phyloP scores from a whole-genome alignment of 2,329 filamentous ascomycete genomes.

The Sarocladiaceae sp. region DNA sequence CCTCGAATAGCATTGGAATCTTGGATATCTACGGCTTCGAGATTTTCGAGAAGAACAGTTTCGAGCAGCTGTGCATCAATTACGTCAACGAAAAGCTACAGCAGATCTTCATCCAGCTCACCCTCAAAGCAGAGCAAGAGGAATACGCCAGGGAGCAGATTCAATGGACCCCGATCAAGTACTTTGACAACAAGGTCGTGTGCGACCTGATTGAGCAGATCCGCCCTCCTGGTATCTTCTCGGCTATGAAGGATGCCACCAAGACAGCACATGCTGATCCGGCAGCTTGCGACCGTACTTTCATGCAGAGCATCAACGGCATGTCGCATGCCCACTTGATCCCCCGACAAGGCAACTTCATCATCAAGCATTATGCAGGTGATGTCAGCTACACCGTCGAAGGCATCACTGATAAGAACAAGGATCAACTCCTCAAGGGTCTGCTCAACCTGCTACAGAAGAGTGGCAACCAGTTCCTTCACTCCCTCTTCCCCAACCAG shows the following conservation, averaged over 20 bases:
- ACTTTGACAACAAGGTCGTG: slow-evolving; percentile 99
- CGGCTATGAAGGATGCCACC: slow-evolving; percentile 93
- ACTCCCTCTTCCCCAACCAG: slow-evolving; percentile 82
- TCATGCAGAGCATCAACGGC: slow-evolving; percentile 86
- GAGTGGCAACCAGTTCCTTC: slow-evolving; percentile 80
- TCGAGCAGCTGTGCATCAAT: slow-evolving; percentile 98
- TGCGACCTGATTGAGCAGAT: slow-evolving; percentile 94
- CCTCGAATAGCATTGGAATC: slow-evolving; percentile 86
- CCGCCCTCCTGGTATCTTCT: slow-evolving; percentile 86
- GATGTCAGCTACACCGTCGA: slow-evolving; percentile 92
- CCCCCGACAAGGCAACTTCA: slow-evolving; percentile 88
- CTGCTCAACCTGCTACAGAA: slow-evolving; percentile 78
- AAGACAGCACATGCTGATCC: slow-evolving; percentile 98
- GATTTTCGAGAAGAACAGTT: slow-evolving; percentile 98
- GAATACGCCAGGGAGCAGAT: slow-evolving; percentile 96
- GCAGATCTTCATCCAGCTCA: slow-evolving; percentile 98
- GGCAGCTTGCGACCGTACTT: slow-evolving; percentile 87
- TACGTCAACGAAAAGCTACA: slow-evolving; percentile 99
- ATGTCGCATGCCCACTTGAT: slow-evolving; percentile 89
- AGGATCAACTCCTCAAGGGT: slow-evolving; percentile 93
- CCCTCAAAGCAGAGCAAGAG: slow-evolving; percentile 92
- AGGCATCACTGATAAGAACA: slow-evolving; percentile 99
- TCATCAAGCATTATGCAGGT: slow-evolving; percentile 97
- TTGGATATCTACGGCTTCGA: slow-evolving; percentile 99
- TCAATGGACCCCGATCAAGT: slow-evolving; percentile 97